Base-by-base conservation (phyloP, 768 basidiomycete genomes). In the Boletus subparvulus region DNA sequence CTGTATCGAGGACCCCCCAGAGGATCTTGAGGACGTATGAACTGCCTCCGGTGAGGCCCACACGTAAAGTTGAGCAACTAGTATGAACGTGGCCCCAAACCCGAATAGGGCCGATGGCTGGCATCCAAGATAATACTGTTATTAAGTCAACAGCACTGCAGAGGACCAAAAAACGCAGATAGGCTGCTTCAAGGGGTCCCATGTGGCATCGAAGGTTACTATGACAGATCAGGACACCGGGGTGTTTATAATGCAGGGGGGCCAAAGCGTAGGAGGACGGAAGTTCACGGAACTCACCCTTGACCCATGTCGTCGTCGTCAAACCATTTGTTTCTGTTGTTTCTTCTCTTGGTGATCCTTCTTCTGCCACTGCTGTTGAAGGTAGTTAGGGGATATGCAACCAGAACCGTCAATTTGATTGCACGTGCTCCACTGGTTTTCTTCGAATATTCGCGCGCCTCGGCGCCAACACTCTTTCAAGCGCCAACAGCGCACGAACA, bases 271-370 rank as follows among this genome's bases (percentile, higher is more conserved):
- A 37, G 11, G 11, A 40, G 19, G 51, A 32, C 19, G 9, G 21
- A 21, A 21, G 21, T 21, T 26, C 26, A 6, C 5, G 26, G 14
- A 42, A 10, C 33, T 16, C 24, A 56, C 56, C 59, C 45, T 24
- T 47, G 16, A 40, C 19, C 47, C 42, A 68, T 67, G 60, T 26
- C 37, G 37, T 48, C 32, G 42, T 32, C 54, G 2, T 40, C 48
- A 28, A 58, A 55, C 5, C n/a, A 41, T 40, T 52, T 60, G 24
- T 69, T 59, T 52, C 46, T 69, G 35, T 33, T 68, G 37, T 59
- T 61, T 39, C 52, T 69, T 32, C 40, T 63, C 17, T 21, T 63
- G 14, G 1, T 46, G 7, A 12, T 61, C 1, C 45, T 44, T 21
- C 30, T 59, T 37, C 24, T 28, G 14, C 12, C 48, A 40, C 39